phyloP scores from a whole-genome alignment of 495 filamentous ascomycete genomes.

The Wilcoxina mikolae region DNA sequence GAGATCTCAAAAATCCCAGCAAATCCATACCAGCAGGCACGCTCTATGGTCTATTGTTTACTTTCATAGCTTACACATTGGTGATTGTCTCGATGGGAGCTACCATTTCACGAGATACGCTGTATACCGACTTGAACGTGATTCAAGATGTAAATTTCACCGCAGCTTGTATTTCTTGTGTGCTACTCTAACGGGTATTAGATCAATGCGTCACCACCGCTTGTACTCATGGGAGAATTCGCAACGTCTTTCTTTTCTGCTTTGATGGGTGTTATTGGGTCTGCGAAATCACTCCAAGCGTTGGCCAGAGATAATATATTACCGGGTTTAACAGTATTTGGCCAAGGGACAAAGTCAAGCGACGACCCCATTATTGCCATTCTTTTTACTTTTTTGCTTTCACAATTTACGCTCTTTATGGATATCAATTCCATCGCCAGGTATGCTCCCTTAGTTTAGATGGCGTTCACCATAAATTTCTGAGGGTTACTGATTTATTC shows the following conservation, averaged over 20 bases:
- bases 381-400: conserved; percentile 56
- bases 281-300: conserved; percentile 77
- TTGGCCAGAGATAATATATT: conserved; percentile 67
- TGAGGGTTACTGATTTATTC: neutral
- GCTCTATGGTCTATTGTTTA: conserved; percentile 57
- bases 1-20: conserved; percentile 69
- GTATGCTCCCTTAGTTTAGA: conserved; percentile 30
- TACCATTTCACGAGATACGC: conserved; percentile 56
- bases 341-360: conserved; percentile 54
- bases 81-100: conserved; percentile 73
- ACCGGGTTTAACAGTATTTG: conserved; percentile 59
- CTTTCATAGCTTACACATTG: conserved; percentile 57
- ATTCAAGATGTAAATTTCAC: conserved; percentile 47
- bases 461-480: neutral
- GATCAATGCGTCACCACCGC: conserved; percentile 53
- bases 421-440: conserved; percentile 82
- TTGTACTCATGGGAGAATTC: conserved; percentile 70
- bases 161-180: neutral
- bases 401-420: conserved; percentile 68
- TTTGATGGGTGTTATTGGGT: conserved; percentile 74
- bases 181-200: conserved; percentile 16
- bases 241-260: conserved; percentile 72
- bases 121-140: conserved; percentile 61
- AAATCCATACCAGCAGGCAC: conserved; percentile 74
- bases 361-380: conserved; percentile 72